These are phyloP conservation scores for Gleditsia sinensis DNA, from an alignment of 306 rosid genomes.

Conservation along the genomic window DNA sequence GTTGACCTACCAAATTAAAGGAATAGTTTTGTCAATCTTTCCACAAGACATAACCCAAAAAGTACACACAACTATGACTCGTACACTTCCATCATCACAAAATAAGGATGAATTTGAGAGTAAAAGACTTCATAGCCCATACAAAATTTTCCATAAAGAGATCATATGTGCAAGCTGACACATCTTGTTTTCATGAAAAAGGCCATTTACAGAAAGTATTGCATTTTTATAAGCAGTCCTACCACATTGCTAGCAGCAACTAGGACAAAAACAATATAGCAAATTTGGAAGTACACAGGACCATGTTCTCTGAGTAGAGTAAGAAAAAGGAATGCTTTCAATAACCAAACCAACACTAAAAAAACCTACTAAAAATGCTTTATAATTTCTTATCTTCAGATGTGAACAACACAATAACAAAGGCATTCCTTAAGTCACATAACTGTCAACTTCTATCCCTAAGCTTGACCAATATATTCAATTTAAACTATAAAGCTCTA, in stretches of 20 bases:
- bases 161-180: constrained; percentile 13
- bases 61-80: neutral
- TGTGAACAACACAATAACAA: neutral
- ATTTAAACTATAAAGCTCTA: neutral
- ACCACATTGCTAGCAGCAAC: neutral
- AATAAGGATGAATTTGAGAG: constrained; percentile 1
- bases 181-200: constrained; percentile 10
- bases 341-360: neutral
- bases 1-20: constrained; percentile 45
- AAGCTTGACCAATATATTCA: neutral
- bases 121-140: neutral
- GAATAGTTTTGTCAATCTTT: neutral
- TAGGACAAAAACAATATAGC: neutral
- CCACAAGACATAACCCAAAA: neutral
- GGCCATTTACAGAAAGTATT: constrained; percentile 4
- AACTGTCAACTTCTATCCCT: neutral
- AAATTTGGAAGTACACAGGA: neutral
- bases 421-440: neutral
- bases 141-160: neutral
- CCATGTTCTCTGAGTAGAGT: neutral
- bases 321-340: neutral
- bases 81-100: constrained; percentile 22
- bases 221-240: neutral
- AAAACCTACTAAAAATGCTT: neutral
- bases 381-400: neutral